Evolutionary conservation across 202 grass and related monocot species (phyloP).

Genomic region (Dendrocalamus latiflorus): DNA sequence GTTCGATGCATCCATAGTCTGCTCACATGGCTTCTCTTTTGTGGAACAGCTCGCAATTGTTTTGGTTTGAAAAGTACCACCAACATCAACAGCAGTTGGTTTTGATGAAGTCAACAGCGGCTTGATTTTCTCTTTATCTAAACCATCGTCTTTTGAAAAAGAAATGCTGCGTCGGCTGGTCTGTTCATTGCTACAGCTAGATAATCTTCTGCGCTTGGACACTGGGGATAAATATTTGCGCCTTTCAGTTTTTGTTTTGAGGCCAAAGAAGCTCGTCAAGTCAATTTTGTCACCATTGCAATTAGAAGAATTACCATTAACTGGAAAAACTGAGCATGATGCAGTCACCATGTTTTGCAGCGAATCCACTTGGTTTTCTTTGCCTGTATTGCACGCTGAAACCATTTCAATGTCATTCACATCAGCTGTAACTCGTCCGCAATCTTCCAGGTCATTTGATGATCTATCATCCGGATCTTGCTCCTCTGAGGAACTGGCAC

Average conservation of each 20-base stretch:
- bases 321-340: neutral
- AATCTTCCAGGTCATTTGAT: conserved; percentile 29
- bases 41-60: conserved; percentile 20
- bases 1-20: no score
- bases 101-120: conserved; percentile 16
- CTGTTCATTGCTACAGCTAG: conserved; percentile 59
- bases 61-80: conserved; percentile 27
- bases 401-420: conserved; percentile 21
- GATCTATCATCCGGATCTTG: conserved; percentile 40
- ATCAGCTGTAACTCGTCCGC: conserved; percentile 23
- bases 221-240: conserved; percentile 74
- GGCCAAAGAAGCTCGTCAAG: conserved; percentile 25
- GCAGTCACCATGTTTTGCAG: conserved; percentile 22
- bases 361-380: conserved; percentile 3
- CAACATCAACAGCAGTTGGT: conserved; percentile 23
- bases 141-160: conserved; percentile 33
- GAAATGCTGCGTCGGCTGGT: conserved; percentile 28
- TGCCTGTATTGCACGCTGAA: conserved; percentile 6
- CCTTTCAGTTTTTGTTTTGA: conserved; percentile 40
- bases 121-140: conserved; percentile 54
- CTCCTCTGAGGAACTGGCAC: conserved; percentile 50
- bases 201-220: conserved; percentile 70
- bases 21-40: no score
- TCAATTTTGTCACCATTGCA: conserved; percentile 26
- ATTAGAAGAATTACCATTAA: conserved; percentile 46